Percentiles rank a stretch among this genome's conserved stretches.
phyloP scores from a whole-genome alignment of 768 basidiomycete genomes.

The Favolaschia claudopus region DNA sequence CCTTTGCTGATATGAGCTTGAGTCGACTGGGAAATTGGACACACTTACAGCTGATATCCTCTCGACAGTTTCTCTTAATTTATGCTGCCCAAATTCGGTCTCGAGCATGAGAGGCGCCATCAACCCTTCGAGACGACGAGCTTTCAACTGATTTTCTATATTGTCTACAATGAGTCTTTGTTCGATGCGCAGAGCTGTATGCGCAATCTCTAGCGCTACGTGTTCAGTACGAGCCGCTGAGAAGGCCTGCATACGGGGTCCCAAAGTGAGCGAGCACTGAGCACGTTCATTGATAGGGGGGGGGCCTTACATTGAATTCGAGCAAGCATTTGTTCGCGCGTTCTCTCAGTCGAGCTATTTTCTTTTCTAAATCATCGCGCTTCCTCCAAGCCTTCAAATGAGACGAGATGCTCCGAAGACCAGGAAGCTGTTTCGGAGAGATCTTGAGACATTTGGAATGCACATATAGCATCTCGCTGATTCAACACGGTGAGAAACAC shows the following conservation, averaged over 20 bases:
- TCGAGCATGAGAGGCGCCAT: constrained; percentile 8
- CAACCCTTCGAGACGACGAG: constrained; percentile 8
- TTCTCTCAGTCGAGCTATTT: constrained; percentile 8
- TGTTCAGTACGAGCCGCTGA: constrained; percentile 8
- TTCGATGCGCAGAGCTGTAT: constrained; percentile 8
- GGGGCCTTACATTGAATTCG: constrained; percentile 5
- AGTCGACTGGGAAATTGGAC: too few relatives aligned
- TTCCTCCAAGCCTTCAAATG: constrained; percentile 17
- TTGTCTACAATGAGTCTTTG: constrained; percentile 7
- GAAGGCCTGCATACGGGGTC: constrained; percentile 10
- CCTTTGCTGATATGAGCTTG: neutral
- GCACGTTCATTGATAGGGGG: neutral
- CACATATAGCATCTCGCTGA: constrained; percentile 10
- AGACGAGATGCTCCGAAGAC: neutral
- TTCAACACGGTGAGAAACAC: too few relatives aligned
- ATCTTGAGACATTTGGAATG: neutral
- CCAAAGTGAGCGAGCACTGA: neutral
- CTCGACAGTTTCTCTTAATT: neutral
- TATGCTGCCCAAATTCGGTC: constrained; percentile 6
- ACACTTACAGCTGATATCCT: constrained; percentile 6
- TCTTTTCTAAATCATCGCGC: constrained; percentile 13
- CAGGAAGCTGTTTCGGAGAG: neutral
- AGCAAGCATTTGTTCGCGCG: constrained; percentile 14
- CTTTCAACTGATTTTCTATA: constrained; percentile 11
- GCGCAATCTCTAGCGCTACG: neutral